Evolutionary conservation across 2,329 filamentous ascomycete genomes (phyloP), one percentile per base, ranked within the genome.

Genomic region (Diplodia mutila): DNA sequence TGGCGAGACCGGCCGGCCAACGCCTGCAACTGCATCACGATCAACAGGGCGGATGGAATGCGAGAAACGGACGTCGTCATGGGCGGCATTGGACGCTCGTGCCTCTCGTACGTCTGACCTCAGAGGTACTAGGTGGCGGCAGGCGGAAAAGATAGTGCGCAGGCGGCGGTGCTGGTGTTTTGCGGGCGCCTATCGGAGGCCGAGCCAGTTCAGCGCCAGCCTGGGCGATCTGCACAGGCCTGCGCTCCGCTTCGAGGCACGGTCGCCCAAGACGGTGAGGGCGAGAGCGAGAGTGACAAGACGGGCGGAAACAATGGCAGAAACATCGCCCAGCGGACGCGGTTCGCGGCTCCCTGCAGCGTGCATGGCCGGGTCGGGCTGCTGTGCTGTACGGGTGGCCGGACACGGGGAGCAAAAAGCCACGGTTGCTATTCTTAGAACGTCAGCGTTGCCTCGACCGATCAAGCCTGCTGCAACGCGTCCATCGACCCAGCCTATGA

Each of bases 161-260:
- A 42, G 39, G 9, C 9, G 27, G 27, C 25, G 25, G 27, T n/a
- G n/a, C n/a, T n/a, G n/a, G n/a, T 49, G 57, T 14, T 51, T 51
- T 63, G 42, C 59, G 59, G 59, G 59, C 42, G 59, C 59, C 57
- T 61, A 61, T 61, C 57, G 39, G 39, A 61, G 32, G 39, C 18
- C 29, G 25, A 46, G 42, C 27, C 39, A 7, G 32, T 37, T n/a
- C 16, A 11, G 25, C 42, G 46, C 37, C 55, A 27, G 55, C 25
- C 25, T 29, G 55, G 34, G 21, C 53, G 57, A 61, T 61, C 57
- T 61, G 57, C 57, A 34, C 57, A 61, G 16, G 57, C 57, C 57
- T 46, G 34, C 39, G 21, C 37, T 29, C 34, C 11, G 34, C 34
- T 37, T 37, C 34, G 34, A 37, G 34, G 16, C n/a, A 27, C 21